Evolutionary conservation across 257 asterid species (phyloP).

Genomic region (Cordia subcordata): DNA sequence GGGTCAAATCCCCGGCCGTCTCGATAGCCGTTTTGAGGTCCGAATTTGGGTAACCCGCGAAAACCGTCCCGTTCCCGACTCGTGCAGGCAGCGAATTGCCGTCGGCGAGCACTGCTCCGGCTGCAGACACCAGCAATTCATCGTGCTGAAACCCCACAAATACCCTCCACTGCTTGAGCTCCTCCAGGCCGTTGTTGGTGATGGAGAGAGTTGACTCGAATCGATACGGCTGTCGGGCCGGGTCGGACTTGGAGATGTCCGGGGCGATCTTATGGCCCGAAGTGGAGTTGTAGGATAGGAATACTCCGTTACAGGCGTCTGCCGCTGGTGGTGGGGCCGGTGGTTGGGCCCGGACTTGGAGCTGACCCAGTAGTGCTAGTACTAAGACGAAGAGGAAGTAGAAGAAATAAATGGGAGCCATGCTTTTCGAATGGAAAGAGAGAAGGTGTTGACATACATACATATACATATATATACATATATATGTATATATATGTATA

Average conservation of each 20-base stretch:
- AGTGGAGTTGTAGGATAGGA: constrained; percentile 29
- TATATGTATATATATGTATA: too few relatives aligned
- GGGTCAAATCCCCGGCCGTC: constrained; percentile 56
- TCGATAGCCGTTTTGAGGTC: constrained; percentile 53
- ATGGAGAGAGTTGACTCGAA: constrained; percentile 49
- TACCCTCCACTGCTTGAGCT: constrained; percentile 56
- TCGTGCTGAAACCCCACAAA: constrained; percentile 59
- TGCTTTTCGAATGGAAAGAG: background rate
- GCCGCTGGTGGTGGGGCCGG: background rate
- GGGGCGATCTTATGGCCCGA: constrained; percentile 41
- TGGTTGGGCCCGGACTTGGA: background rate
- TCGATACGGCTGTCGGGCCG: constrained; percentile 48
- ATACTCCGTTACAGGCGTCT: background rate
- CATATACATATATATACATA: too few relatives aligned
- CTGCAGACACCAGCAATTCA: constrained; percentile 52
- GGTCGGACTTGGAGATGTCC: constrained; percentile 23
- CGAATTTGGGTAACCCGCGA: constrained; percentile 43
- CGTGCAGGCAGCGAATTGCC: constrained; percentile 50
- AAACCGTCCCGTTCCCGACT: constrained; percentile 51
- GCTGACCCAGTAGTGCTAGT: background rate
- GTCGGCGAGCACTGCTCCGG: constrained; percentile 50
- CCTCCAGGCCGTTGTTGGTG: constrained; percentile 43
- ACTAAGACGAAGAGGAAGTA: background rate
- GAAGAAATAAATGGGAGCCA: background rate
- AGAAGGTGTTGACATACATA: background rate